These are phyloP conservation scores for Luvunga scandens DNA, from an alignment of 345 rosid species.

Conservation along the genomic window DNA sequence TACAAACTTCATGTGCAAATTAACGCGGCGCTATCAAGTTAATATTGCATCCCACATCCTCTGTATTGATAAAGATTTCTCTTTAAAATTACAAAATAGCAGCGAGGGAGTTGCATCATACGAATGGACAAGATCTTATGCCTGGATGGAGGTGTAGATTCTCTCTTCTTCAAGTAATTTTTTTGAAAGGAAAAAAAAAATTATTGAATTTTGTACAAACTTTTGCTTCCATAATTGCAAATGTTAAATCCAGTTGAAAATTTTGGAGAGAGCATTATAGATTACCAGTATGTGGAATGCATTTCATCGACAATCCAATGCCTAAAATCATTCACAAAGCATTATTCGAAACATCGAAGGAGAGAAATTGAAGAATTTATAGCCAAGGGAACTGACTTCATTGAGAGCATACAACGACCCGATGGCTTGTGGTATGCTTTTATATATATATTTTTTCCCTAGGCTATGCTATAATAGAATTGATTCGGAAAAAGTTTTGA, in stretches of 20 bases:
- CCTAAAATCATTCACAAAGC: neutral
- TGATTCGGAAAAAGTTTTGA: neutral
- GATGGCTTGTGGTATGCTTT: neutral
- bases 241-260: neutral
- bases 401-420: neutral
- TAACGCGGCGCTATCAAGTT: neutral
- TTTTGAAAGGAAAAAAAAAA: neutral
- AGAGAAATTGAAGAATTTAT: neutral
- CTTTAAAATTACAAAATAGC: neutral
- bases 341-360: neutral
- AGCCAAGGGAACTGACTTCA: neutral
- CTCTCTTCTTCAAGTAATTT: neutral
- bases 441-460: no score
- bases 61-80: neutral
- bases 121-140: neutral
- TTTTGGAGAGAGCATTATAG: neutral
- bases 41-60: neutral
- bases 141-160: neutral
- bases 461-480: neutral
- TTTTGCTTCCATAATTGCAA: neutral
- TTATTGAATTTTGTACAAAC: neutral
- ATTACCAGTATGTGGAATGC: constrained; percentile 2
- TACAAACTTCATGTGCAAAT: neutral
- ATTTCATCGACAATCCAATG: neutral
- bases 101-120: neutral